Evolutionary conservation across 352 stramenopile species (phyloP), one percentile per base, ranked within the genome.

Genomic region (Salisapilia sapeloensis): DNA sequence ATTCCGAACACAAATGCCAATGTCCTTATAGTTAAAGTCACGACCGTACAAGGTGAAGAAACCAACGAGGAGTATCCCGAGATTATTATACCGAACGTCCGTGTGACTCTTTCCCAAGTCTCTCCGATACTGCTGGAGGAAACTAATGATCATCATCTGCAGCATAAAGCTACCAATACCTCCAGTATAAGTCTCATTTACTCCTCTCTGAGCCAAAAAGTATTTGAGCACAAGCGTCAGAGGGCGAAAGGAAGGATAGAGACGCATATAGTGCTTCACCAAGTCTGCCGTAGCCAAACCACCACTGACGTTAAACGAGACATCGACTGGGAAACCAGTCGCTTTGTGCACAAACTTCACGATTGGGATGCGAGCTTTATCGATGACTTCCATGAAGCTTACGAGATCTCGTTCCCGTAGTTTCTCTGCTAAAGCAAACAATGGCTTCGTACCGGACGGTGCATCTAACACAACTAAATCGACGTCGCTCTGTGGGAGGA

Each of bases 221-320:
- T 97, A 95, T 57, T 98, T 98, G 26, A 97, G 45, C 22, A 96
- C 66, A 24, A 97, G 77, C 11, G 84, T 89, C 7, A 98, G 46
- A n/a, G 92, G 87, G 17, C 85, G 69, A 22, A 97, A 76, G 3
- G 76, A 64, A 19, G 92, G 85, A 46, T 94, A 91, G 22, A 89
- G 59, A 15, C 87, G 52, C 65, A 96, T 83, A 29, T 93, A 96
- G 26, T 82, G 61, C 40, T 76, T 81, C 34, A 97, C 81, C 0
- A 97, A 49, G 37, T 84, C 63, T 1, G 80, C 84, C 2, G 77
- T 93, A 17, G 77, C 65, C 2, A 89, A 53, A 6, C 89, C 87
- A 5, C 57, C 63, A 1, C 46, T 55, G 34, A 92, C 50, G 48
- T 92, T 89, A 44, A 97, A 97, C 30, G 72, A 96, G 22, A 98